Conservation (phyloP, 2,329 filamentous ascomycete species). For the Pseudogymnoascus sp. region DNA sequence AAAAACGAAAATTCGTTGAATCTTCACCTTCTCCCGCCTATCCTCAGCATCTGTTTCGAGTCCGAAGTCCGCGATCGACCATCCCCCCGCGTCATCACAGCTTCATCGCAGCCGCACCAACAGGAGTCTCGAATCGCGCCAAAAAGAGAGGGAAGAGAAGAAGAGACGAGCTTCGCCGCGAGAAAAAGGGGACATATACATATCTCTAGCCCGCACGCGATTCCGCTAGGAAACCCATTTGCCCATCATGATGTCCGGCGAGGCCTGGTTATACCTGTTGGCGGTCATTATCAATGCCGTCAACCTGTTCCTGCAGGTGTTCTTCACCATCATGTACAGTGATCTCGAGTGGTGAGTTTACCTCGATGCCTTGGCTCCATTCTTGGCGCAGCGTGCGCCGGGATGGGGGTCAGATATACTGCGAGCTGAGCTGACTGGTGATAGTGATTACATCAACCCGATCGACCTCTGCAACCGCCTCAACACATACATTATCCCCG, state of each 20-base stretch:
- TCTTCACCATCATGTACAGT: conserved; percentile 99
- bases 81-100: background rate
- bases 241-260: conserved; percentile 71
- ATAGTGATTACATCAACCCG: conserved; percentile 98
- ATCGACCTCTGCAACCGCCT: conserved; percentile 99
- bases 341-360: conserved; percentile 92
- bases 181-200: background rate
- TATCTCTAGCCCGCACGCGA: background rate
- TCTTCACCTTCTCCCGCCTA: background rate
- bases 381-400: background rate
- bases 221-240: background rate
- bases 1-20: background rate
- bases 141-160: background rate
- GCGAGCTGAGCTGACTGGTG: background rate
- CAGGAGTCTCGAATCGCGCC: background rate
- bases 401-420: background rate
- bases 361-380: conserved; percentile 2
- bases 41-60: background rate
- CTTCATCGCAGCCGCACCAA: background rate
- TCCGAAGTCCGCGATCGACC: background rate
- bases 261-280: conserved; percentile 97
- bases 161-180: background rate
- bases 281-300: conserved; percentile 99
- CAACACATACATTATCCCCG: conserved; percentile 98
- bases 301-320: conserved; percentile 98